Evolutionary conservation across 192 early-diverging fungal species (phyloP), one percentile per base, ranked within the genome.

Genomic region (Coemansia pectinata): DNA sequence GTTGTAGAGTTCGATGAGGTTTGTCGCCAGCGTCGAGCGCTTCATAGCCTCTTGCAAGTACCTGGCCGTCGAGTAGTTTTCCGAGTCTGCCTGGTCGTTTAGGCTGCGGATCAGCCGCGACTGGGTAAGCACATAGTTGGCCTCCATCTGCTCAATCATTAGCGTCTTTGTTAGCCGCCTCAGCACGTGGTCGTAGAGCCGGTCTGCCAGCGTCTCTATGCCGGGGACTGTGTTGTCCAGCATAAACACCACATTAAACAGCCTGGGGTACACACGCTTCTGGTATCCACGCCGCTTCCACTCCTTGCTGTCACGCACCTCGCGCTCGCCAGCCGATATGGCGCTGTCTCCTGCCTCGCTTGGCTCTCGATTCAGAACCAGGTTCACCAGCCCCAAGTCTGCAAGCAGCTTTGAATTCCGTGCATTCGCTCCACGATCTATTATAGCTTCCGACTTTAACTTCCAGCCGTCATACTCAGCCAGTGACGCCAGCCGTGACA

Each of bases 191-290:
- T 79, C 73, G 41, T 84, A 84, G 47, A 84, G 64, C 59, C 77
- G 76, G 64, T 84, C 72, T 0, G 81, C 81, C 45, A 84, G 66
- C 29, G 31, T 21, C 50, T 84, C 77, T 45, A 76, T 67, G 41
- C 73, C 71, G 1, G 81, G 66, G 4, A 57, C 65, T 23, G 81
- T 79, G 67, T 78, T 79, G 71, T 84, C 81, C 31, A 84, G 68
- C 81, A 84, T 84, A 44, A 84, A 74, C 63, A 84, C 81, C 10
- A 84, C 50, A 38, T 84, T 69, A 38, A 84, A 84, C 42, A 84
- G 67, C 19, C 53, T 66, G 27, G 77, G 72, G 61, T 76, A 84
- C 14, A 78, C 67, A 27, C 64, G 73, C 41, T 79, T 72, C 58
- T 64, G 66, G 57, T 78, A 79, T 17, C 81, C 77, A 27, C 81